Percentiles rank a stretch among this genome's conserved stretches.
Conservation (phyloP, 1,284 basidiomycete genomes). For the Tilletia indica region DNA sequence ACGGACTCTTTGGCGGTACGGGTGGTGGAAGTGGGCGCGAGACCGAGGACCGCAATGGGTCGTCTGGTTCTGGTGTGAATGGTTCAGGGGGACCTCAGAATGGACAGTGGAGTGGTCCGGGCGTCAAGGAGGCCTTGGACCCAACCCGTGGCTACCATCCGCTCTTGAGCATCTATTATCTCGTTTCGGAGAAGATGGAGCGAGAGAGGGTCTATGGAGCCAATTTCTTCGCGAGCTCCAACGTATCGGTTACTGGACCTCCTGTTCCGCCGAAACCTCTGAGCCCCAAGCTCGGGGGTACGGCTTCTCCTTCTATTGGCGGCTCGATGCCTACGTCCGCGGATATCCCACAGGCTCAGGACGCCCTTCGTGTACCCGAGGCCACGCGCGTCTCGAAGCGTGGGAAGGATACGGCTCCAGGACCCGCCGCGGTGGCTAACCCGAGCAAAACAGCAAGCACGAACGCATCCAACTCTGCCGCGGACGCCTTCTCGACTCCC, state of each 20-base stretch:
- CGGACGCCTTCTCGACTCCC: slow-evolving; percentile 41
- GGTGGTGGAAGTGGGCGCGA: slow-evolving; percentile 5
- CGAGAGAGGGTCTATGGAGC: slow-evolving; percentile 88
- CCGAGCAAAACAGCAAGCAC: slow-evolving; percentile 30
- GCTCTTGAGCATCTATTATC: slow-evolving; percentile 91
- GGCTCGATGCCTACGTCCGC: slow-evolving; percentile 49
- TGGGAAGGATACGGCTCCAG: slow-evolving; percentile 29
- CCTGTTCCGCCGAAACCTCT: slow-evolving; percentile 26
- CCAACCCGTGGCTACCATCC: slow-evolving; percentile 92
- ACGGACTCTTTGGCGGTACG: slow-evolving; percentile 36
- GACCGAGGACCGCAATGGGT: slow-evolving; percentile 21
- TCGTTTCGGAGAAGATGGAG: slow-evolving; percentile 91
- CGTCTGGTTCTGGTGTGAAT: slow-evolving; percentile 16
- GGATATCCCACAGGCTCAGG: slow-evolving; percentile 49
- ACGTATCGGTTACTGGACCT: slow-evolving; percentile 61
- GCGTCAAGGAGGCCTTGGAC: slow-evolving; percentile 63
- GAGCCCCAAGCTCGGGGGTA: neutral
- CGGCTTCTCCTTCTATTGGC: slow-evolving; percentile 6
- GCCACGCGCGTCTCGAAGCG: slow-evolving; percentile 44
- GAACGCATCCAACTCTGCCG: neutral
- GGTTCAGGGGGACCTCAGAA: neutral
- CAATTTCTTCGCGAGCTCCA: slow-evolving; percentile 89
- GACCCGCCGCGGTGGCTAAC: neutral
- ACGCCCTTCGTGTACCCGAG: slow-evolving; percentile 49
- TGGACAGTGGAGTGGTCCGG: slow-evolving; percentile 3